Percentiles rank a stretch among this genome's conserved stretches.
phyloP scores from a whole-genome alignment of 148 eudicot species.

The Talinum fruticosum region DNA sequence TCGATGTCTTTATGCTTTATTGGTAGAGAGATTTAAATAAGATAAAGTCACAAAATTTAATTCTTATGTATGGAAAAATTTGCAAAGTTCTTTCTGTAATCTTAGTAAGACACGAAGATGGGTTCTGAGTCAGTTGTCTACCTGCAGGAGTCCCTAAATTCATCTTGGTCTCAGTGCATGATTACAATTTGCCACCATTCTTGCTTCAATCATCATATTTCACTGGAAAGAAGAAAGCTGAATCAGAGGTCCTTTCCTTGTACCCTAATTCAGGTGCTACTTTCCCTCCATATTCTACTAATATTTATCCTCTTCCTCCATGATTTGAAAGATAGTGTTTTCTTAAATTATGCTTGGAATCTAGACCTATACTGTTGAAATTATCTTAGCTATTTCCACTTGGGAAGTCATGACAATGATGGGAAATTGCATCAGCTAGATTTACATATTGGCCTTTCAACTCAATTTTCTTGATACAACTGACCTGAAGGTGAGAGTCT shows the following conservation, averaged over 20 bases:
- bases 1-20: background rate
- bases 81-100: background rate
- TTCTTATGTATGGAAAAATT: background rate
- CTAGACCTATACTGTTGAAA: too few relatives aligned
- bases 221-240: conserved; percentile 97
- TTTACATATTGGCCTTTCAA: too few relatives aligned
- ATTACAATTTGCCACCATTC: conserved; percentile 90
- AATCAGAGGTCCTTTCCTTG: conserved; percentile 87
- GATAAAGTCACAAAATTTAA: background rate
- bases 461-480: too few relatives aligned
- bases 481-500: too few relatives aligned
- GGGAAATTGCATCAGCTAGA: too few relatives aligned
- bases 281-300: background rate
- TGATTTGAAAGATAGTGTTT: background rate
- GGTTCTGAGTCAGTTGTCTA: conserved; percentile 4
- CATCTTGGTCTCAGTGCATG: conserved; percentile 90
- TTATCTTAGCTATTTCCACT: too few relatives aligned
- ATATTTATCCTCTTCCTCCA: background rate
- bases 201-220: conserved; percentile 73
- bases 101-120: background rate
- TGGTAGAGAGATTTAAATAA: background rate
- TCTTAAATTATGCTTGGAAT: too few relatives aligned
- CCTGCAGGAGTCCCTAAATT: conserved; percentile 87
- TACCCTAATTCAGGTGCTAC: conserved; percentile 69
- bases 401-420: too few relatives aligned